phyloP scores from a whole-genome alignment of 768 basidiomycete genomes.

The Suillus brevipes region DNA sequence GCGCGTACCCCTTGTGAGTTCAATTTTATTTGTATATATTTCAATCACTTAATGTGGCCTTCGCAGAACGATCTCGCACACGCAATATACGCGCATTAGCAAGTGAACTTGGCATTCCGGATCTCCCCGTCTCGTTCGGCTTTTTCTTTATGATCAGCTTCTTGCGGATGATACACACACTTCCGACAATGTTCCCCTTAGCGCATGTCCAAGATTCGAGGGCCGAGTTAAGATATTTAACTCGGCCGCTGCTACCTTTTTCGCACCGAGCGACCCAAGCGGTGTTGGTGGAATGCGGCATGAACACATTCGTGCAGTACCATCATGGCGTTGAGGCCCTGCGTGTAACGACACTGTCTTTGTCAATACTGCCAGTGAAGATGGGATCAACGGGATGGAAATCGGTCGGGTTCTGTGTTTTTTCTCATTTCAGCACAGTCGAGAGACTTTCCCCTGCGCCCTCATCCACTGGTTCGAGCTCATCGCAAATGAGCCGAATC shows the following conservation, averaged over 20 bases:
- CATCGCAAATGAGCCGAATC: not conserved
- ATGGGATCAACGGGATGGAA: not conserved
- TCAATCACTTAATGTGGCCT: not conserved
- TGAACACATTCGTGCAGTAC: not conserved
- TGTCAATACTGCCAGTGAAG: not conserved
- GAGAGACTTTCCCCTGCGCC: not conserved
- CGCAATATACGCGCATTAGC: not conserved
- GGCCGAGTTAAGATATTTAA: not conserved
- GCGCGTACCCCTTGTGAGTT: not conserved
- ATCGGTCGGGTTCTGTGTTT: not conserved
- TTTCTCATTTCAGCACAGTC: not conserved
- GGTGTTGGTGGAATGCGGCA: not conserved
- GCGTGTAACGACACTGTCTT: not conserved
- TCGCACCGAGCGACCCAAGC: not conserved
- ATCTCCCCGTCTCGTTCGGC: not conserved
- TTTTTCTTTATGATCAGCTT: not conserved
- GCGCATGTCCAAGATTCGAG: not conserved
- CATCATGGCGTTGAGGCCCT: not conserved
- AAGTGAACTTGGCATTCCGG: not conserved
- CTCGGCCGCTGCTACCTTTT: not conserved
- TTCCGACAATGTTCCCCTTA: not conserved
- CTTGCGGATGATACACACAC: not conserved
- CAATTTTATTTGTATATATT: not conserved
- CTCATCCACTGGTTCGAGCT: not conserved
- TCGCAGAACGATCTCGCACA: not conserved